Conservation (phyloP, 768 basidiomycete genomes). For the Leccinum fibrillosum region DNA sequence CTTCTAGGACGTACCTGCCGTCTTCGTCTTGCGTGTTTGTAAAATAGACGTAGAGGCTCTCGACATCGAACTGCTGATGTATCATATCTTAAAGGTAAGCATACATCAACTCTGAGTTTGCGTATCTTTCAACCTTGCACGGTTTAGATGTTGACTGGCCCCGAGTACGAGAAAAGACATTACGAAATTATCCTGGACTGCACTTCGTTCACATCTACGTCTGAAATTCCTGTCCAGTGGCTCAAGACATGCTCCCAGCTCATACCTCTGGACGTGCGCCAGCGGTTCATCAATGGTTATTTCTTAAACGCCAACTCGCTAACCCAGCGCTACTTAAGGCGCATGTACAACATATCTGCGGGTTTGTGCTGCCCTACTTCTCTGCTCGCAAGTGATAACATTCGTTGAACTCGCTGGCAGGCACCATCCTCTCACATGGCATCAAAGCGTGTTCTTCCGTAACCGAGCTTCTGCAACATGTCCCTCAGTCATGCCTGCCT, state of each 20-base stretch:
- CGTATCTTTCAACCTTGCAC: background rate
- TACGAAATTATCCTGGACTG: slow-evolving; percentile 82
- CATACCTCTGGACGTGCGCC: slow-evolving; percentile 65
- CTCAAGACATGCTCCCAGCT: slow-evolving; percentile 74
- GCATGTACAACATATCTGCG: slow-evolving; percentile 67
- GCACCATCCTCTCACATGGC: slow-evolving; percentile 47
- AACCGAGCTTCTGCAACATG: slow-evolving; percentile 52
- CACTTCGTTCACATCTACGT: slow-evolving; percentile 69
- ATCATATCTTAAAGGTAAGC: slow-evolving; percentile 70
- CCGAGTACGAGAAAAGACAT: slow-evolving; percentile 42
- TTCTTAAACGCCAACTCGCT: slow-evolving; percentile 73
- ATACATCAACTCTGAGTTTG: background rate
- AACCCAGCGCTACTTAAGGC: slow-evolving; percentile 70
- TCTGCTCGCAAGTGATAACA: background rate
- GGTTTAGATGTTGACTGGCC: slow-evolving; percentile 49
- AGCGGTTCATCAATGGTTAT: slow-evolving; percentile 57
- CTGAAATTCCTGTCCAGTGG: slow-evolving; percentile 81
- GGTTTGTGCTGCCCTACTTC: slow-evolving; percentile 30
- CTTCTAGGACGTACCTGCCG: slow-evolving; percentile 38
- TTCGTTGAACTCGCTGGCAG: slow-evolving; percentile 28
- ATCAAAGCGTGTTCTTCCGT: slow-evolving; percentile 65
- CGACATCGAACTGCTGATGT: slow-evolving; percentile 76
- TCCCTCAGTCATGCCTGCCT: slow-evolving; percentile 46
- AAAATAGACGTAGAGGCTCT: slow-evolving; percentile 76
- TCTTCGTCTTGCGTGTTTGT: slow-evolving; percentile 64